Percentiles rank a stretch among this genome's conserved stretches.
Evolutionary conservation across 768 basidiomycete genomes (phyloP).

Genomic region (Russula vinacea): DNA sequence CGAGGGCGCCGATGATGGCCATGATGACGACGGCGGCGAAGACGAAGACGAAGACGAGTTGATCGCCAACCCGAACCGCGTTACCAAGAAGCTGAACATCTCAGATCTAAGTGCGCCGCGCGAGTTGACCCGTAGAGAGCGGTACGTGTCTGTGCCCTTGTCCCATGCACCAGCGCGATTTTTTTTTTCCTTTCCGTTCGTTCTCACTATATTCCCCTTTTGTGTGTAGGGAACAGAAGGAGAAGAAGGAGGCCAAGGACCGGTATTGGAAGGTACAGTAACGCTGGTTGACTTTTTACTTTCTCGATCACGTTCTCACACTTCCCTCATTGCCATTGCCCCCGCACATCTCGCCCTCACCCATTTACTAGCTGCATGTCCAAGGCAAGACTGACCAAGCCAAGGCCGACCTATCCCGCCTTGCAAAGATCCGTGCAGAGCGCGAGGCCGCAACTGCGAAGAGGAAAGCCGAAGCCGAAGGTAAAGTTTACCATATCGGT

Average conservation of each 20-base stretch:
- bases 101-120: constrained; percentile 65
- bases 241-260: constrained; percentile 86
- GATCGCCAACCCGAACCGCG: constrained; percentile 74
- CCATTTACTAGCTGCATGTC: constrained; percentile 52
- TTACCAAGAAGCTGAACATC: constrained; percentile 70
- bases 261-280: constrained; percentile 73
- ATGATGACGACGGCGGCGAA: constrained; percentile 43
- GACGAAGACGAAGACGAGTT: constrained; percentile 60
- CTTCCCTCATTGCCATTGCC: background rate
- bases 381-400: constrained; percentile 90
- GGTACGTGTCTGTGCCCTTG: constrained; percentile 39
- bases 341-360: constrained; percentile 1
- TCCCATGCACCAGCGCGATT: background rate
- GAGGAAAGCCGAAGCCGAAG: constrained; percentile 85
- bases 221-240: constrained; percentile 75
- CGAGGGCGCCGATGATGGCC: constrained; percentile 13
- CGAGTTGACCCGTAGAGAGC: constrained; percentile 62
- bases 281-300: background rate
- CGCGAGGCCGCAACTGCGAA: constrained; percentile 85
- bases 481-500: constrained; percentile 32
- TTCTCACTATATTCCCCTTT: constrained; percentile 1
- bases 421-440: constrained; percentile 81
- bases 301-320: background rate
- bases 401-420: constrained; percentile 80
- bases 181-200: background rate